Base-by-base conservation (phyloP, 148 eudicot species). In the Suaeda aralocaspica region DNA sequence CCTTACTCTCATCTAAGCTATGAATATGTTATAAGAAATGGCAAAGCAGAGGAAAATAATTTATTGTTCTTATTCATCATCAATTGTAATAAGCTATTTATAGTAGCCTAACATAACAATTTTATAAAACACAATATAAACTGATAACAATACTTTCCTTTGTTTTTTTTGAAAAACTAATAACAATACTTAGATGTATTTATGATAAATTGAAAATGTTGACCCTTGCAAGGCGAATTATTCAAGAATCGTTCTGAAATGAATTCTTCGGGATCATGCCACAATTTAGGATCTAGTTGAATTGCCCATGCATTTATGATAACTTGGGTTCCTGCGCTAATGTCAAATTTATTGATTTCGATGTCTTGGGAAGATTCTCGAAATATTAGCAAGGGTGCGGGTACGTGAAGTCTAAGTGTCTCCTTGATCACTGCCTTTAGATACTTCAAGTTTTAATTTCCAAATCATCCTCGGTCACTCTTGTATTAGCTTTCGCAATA, bases 341-440 rank as follows among this genome's bases (percentile, higher is more conserved):
- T 67, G 26, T 67, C 59, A 25, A 15, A 68, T 9, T 44, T 57
- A 22, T 60, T 36, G 7, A 68, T 46, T 36, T 58, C 12, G 1
- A 59, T 51, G 6, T 59, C 48, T 15, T 67, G 10, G 2, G 63
- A 67, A 24, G 59, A 56, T 56, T 56, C 59, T 56, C 59, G 15
- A 10, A 56, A 56, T 25, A 24, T 16, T 9, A 13, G 3, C 11
- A 74, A 56, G 0, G 77, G 72, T 14, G 11, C 59, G 2, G 77
- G 77, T 48, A 72, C 59, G 26, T 74, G 77, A 36, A 74, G n/a
- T 26, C 72, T 33, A 9, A 74, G 59, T 13, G 67, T 74, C 59
- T 74, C 77, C 36, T 74, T 74, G 31, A 73, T 66, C 14, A 73
- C 71, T 16, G 77, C 66, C 33, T 66, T 65, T 4, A 72, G 31